Evolutionary conservation across 441 rosid species (phyloP), one percentile per base, ranked within the genome.

Genomic region (Biscutella laevigata): DNA sequence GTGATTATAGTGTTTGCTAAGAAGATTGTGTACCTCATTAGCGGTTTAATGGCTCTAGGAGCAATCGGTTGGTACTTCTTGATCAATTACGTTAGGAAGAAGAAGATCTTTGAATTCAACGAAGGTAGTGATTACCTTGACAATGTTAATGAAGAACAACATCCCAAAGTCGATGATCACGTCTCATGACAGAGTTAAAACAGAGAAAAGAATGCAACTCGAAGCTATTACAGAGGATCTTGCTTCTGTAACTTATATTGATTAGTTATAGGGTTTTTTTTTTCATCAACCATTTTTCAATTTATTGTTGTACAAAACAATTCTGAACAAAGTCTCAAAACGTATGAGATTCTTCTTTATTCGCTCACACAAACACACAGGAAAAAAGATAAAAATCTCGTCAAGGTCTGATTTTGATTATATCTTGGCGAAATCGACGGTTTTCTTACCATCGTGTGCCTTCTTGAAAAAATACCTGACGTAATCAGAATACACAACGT

Each of bases 11-110:
- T 56, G 2, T 51, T 83, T 43, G 95, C 92, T 4, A 81, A 84
- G 0, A 80, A 68, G 71, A 61, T 55, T 10, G 88, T 83, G 14
- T 86, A 57, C 62, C 53, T 83, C 40, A 71, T 86, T 16, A 69
- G 79, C 25, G 83, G 84, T 4, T 9, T 79, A 29, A 70, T 83
- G 80, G 83, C 92, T 4, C 19, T 67, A 5, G 76, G 75, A 24
- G 91, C 83, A 22, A 51, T 88, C 46, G 71, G 69, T 54, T 83
- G 87, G 82, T 81, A 65, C 57, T 83, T 78, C 59, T 41, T 80
- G 64, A 80, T 88, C 57, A 78, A 69, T 3, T 64, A 74, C 48
- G 74, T 78, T 14, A 86, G 70, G 67, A 4, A 73, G 51, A 81
- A 62, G 70, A 75, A 58, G 67, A 28, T 71, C 1, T 71, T 87